Evolutionary conservation across 257 asterid genomes (phyloP).

Genomic region (Capsicum pubescens): DNA sequence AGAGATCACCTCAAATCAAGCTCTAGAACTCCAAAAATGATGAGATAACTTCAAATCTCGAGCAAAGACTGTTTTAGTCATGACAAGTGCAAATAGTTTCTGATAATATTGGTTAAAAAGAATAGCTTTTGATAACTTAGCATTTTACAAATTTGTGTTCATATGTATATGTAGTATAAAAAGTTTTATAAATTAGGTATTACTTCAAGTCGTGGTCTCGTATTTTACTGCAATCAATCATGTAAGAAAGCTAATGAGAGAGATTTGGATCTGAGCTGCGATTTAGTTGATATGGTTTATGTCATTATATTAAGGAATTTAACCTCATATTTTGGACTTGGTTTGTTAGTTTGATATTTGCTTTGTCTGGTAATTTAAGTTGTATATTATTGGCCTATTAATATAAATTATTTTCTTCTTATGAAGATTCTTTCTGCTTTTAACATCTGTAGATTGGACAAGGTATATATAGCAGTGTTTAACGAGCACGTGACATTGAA

Average conservation of each 20-base stretch:
- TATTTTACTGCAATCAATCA: neutral
- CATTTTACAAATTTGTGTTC: no score
- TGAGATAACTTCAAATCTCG: no score
- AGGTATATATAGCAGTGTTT: no score
- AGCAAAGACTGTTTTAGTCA: no score
- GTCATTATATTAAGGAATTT: neutral
- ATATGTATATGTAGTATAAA: neutral
- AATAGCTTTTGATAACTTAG: no score
- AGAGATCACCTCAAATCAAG: no score
- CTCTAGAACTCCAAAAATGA: no score
- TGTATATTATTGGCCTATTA: neutral
- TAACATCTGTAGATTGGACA: no score
- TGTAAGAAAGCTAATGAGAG: neutral
- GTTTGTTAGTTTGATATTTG: neutral
- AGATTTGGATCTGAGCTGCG: neutral
- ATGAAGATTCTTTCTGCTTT: no score
- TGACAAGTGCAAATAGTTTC: no score
- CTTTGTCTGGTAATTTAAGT: conserved; percentile 17
- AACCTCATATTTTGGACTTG: neutral
- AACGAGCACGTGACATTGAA: no score
- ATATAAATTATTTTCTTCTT: no score
- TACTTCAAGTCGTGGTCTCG: neutral
- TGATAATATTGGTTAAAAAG: neutral
- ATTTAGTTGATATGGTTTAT: neutral
- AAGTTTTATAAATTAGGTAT: neutral